A percentile compares a stretch with the other conserved stretches of the same genome.
Evolutionary conservation across 2,329 filamentous ascomycete species (phyloP).

Genomic region (Ambrosiella xylebori): DNA sequence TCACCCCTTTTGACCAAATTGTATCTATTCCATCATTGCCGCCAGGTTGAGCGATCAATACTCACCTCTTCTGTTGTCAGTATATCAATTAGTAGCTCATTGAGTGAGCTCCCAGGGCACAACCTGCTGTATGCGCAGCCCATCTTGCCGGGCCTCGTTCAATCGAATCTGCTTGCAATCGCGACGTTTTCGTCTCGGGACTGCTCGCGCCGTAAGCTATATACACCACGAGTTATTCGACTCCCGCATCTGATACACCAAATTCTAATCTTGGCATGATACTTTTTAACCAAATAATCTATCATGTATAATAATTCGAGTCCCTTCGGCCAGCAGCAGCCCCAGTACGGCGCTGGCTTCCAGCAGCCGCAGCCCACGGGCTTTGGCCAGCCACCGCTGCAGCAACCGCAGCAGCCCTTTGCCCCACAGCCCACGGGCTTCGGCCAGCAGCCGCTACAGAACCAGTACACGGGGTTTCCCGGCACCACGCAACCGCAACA

Average conservation of each 20-base stretch:
- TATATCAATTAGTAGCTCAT: conserved; percentile 1
- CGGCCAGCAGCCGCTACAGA: conserved; percentile 30
- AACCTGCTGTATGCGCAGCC: neutral
- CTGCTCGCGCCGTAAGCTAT: too few species aligned
- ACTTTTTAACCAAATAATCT: neutral
- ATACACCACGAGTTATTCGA: neutral
- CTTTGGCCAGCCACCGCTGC: conserved; percentile 17
- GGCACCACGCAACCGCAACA: conserved; percentile 31
- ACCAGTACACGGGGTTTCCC: conserved; percentile 45
- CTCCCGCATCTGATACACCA: neutral
- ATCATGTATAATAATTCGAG: conserved; percentile 82
- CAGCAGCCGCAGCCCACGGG: conserved; percentile 10
- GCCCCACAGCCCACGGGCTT: conserved; percentile 39
- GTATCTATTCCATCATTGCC: neutral
- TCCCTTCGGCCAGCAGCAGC: conserved; percentile 46
- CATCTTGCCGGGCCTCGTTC: neutral
- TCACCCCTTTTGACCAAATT: conserved; percentile 3
- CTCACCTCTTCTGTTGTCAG: neutral
- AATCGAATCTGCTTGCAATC: neutral
- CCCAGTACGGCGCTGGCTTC: conserved; percentile 38
- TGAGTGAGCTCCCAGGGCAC: neutral
- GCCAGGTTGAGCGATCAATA: neutral
- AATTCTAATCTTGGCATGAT: neutral
- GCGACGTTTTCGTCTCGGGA: neutral
- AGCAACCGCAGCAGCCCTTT: conserved; percentile 32